These are phyloP conservation scores for Thermomucor indicae-seudaticae DNA, from an alignment of 371 early-diverging fungal genomes.

Conservation along the genomic window DNA sequence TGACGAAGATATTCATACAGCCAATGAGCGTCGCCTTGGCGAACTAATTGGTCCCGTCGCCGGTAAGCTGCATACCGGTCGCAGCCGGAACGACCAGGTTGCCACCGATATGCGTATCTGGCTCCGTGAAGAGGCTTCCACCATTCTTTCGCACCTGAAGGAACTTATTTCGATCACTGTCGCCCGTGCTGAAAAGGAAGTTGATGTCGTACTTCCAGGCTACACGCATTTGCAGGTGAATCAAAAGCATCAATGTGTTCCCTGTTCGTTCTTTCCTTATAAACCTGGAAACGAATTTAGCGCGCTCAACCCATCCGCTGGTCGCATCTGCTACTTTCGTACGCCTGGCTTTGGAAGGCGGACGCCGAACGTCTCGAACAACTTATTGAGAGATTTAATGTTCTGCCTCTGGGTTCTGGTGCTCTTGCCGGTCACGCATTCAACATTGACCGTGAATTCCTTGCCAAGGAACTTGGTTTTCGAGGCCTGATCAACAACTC, in stretches of 20 bases:
- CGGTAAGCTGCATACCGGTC: constrained; percentile 96
- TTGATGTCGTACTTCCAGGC: constrained; percentile 94
- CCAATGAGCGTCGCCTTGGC: constrained; percentile 93
- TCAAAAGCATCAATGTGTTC: not conserved
- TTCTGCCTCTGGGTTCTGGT: constrained; percentile 88
- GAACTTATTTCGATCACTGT: constrained; percentile 72
- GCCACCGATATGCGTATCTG: constrained; percentile 97
- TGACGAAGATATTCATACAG: constrained; percentile 98
- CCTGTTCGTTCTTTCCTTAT: not conserved
- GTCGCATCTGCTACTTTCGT: constrained; percentile 85
- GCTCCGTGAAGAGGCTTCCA: constrained; percentile 76
- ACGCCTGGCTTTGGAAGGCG: constrained; percentile 87
- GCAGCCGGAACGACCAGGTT: constrained; percentile 95
- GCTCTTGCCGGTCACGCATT: constrained; percentile 98
- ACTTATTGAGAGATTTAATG: constrained; percentile 75
- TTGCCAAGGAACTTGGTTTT: constrained; percentile 88
- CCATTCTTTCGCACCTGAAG: constrained; percentile 61
- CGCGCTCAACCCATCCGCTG: constrained; percentile 98
- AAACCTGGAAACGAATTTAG: constrained; percentile 20
- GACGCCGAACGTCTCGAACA: constrained; percentile 85
- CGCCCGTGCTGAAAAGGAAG: constrained; percentile 78
- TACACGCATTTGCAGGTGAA: constrained; percentile 93
- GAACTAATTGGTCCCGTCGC: constrained; percentile 91
- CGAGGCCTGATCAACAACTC: constrained; percentile 81
- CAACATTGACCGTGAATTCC: constrained; percentile 84